Evolutionary conservation across 805 yeast species (phyloP).

Genomic region (Saturnispora saitoi): DNA sequence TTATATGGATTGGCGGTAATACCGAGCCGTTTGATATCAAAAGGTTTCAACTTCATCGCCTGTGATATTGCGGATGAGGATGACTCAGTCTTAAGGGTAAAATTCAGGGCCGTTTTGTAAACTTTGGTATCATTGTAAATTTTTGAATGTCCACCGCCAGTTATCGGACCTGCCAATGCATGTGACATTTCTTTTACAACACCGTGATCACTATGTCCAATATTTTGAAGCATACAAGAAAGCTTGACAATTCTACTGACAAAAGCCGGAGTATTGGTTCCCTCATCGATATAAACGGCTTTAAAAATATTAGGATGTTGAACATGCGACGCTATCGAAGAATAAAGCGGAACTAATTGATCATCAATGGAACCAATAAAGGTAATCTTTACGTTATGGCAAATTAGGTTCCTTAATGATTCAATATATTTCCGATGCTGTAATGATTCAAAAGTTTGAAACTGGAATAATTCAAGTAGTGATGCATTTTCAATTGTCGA

Average conservation of each 20-base stretch:
- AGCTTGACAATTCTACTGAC: slow-evolving; percentile 65
- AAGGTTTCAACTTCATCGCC: slow-evolving; percentile 29
- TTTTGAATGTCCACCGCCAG: slow-evolving; percentile 92
- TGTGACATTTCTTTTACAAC: slow-evolving; percentile 76
- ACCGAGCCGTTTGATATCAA: slow-evolving; percentile 57
- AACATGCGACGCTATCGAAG: slow-evolving; percentile 73
- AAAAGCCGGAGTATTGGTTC: slow-evolving; percentile 71
- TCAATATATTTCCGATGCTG: slow-evolving; percentile 67
- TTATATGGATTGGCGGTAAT: slow-evolving; percentile 61
- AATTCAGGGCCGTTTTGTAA: slow-evolving; percentile 68
- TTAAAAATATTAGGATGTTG: slow-evolving; percentile 85
- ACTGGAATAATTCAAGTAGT: slow-evolving; percentile 75
- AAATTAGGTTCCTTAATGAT: slow-evolving; percentile 54
- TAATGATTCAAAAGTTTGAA: slow-evolving; percentile 65
- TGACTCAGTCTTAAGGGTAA: slow-evolving; percentile 62
- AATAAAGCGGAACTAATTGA: slow-evolving; percentile 87
- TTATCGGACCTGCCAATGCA: slow-evolving; percentile 78
- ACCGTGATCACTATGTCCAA: slow-evolving; percentile 79
- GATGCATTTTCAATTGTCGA: slow-evolving; percentile 87
- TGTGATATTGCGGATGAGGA: slow-evolving; percentile 18
- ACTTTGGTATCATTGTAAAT: slow-evolving; percentile 81
- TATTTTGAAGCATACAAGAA: slow-evolving; percentile 64
- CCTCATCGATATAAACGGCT: slow-evolving; percentile 82
- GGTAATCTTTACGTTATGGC: slow-evolving; percentile 65
- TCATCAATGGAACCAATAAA: slow-evolving; percentile 89